Conservation (phyloP, 192 early-diverging fungal species). For the Podila epigama region DNA sequence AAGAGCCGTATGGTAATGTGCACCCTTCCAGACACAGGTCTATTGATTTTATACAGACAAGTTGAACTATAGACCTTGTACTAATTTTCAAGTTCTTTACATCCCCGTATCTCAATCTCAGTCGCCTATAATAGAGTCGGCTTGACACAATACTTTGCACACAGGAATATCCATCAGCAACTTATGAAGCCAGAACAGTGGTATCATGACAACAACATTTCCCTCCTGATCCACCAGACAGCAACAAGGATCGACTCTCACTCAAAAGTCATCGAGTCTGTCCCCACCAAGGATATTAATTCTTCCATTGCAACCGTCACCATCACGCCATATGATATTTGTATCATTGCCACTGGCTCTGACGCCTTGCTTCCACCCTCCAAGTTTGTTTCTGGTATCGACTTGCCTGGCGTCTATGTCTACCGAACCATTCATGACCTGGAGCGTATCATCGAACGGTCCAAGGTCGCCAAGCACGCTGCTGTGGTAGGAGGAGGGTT, state of each 20-base stretch:
- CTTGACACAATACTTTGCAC: constrained; percentile 68
- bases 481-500: constrained; percentile 72
- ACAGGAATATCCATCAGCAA: constrained; percentile 51
- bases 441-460: constrained; percentile 56
- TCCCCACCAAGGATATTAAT: constrained; percentile 12
- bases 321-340: constrained; percentile 58
- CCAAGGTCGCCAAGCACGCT: constrained; percentile 51
- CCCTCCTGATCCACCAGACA: constrained; percentile 43
- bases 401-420: constrained; percentile 64
- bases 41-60: no score
- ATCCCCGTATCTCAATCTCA: no score
- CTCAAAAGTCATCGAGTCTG: constrained; percentile 46
- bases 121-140: constrained; percentile 74
- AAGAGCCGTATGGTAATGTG: constrained; percentile 57
- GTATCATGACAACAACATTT: constrained; percentile 61
- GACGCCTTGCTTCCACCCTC: constrained; percentile 60
- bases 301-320: neutral
- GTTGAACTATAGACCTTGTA: no score
- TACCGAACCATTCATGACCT: constrained; percentile 73
- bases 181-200: constrained; percentile 56
- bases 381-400: constrained; percentile 32
- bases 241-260: constrained; percentile 52
- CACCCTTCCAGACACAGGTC: neutral
- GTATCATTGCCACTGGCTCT: constrained; percentile 69
- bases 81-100: no score